Evolutionary conservation across 139 green algal genomes (phyloP).

Genomic region (Picocystis salinarum): DNA sequence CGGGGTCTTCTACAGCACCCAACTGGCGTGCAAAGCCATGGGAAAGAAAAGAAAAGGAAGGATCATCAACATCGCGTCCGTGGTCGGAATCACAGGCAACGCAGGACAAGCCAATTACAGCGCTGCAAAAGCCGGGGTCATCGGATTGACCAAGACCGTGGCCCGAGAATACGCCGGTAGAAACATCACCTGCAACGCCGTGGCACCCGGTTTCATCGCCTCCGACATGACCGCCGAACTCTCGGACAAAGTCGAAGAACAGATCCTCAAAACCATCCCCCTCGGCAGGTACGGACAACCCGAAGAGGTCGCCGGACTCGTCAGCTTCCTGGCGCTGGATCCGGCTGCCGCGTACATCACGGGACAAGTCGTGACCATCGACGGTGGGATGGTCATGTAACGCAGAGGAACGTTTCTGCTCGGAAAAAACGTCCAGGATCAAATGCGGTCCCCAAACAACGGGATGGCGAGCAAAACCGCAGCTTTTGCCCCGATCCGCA

Average conservation of each 20-base stretch:
- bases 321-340: slow-evolving; percentile 53
- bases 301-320: slow-evolving; percentile 29
- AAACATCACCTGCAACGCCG: slow-evolving; percentile 33
- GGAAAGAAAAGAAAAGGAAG: slow-evolving; percentile 29
- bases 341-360: slow-evolving; percentile 90
- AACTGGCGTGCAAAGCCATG: slow-evolving; percentile 32
- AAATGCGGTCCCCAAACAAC: too few relatives aligned
- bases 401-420: too few relatives aligned
- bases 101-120: slow-evolving; percentile 51
- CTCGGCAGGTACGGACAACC: slow-evolving; percentile 20
- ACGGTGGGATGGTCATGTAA: slow-evolving; percentile 90
- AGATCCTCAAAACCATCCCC: slow-evolving; percentile 28
- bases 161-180: slow-evolving; percentile 18
- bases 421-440: too few relatives aligned
- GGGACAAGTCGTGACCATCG: slow-evolving; percentile 67
- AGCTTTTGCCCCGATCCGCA: too few relatives aligned
- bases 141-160: slow-evolving; percentile 15
- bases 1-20: slow-evolving; percentile 74
- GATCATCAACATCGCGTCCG: slow-evolving; percentile 95
- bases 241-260: slow-evolving; percentile 19
- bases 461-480: too few relatives aligned
- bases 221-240: slow-evolving; percentile 33
- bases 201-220: slow-evolving; percentile 32
- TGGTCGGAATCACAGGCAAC: slow-evolving; percentile 88
- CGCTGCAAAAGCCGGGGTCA: slow-evolving; percentile 25